Evolutionary conservation across 2,329 filamentous ascomycete species (phyloP).

Genomic region (Thielaviopsis musarum): DNA sequence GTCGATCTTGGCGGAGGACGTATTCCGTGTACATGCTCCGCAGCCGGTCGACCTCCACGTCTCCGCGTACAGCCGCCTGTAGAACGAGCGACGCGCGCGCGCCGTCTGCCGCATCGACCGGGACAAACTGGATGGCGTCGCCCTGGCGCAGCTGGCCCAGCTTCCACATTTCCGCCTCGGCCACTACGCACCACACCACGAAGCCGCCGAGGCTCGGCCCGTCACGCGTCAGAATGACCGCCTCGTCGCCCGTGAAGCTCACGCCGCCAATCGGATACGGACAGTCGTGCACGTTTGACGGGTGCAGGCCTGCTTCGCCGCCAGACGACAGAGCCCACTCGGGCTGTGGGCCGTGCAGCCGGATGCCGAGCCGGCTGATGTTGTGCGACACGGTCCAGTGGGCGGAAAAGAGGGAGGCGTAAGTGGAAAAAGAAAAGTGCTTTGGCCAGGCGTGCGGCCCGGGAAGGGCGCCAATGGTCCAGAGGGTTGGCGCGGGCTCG

Average conservation of each 20-base stretch:
- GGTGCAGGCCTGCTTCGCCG: constrained; percentile 23
- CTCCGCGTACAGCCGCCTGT: not conserved
- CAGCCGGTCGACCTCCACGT: not conserved
- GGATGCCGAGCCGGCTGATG: constrained; percentile 24
- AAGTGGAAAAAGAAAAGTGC: constrained; percentile 21
- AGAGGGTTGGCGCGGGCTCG: not conserved
- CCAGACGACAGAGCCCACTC: constrained; percentile 23
- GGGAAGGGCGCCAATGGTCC: constrained; percentile 21
- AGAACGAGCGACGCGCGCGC: not conserved
- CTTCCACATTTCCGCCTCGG: constrained; percentile 25
- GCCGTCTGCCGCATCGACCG: constrained; percentile 17
- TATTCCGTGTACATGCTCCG: not conserved
- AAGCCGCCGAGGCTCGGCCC: constrained; percentile 27
- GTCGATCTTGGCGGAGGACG: not conserved
- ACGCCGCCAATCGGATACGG: constrained; percentile 25
- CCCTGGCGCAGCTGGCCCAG: constrained; percentile 25
- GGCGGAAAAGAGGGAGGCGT: constrained; percentile 18
- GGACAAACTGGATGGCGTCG: constrained; percentile 20
- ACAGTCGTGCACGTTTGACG: constrained; percentile 25
- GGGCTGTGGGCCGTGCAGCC: constrained; percentile 22
- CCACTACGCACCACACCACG: constrained; percentile 23
- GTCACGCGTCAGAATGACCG: constrained; percentile 23
- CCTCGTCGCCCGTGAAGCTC: constrained; percentile 27
- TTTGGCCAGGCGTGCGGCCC: constrained; percentile 23
- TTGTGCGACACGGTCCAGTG: constrained; percentile 25